Evolutionary conservation across 2,329 filamentous ascomycete genomes (phyloP), one percentile per base, ranked within the genome.

Genomic region (Penicillium sp.): DNA sequence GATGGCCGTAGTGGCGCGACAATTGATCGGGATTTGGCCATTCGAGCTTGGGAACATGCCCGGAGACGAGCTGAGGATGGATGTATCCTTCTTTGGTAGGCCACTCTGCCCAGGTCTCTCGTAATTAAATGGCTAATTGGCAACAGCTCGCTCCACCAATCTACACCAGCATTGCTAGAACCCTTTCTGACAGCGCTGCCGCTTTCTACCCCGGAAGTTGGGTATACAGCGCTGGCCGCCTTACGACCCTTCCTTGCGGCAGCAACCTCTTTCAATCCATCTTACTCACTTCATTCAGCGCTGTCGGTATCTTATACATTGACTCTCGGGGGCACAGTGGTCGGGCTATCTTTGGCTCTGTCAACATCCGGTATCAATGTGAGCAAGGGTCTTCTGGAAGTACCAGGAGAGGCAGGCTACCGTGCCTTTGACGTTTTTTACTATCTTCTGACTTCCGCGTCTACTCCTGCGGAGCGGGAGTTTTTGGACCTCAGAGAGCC

Each of bases 381-480:
- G 0, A 78, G 82, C 21, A 86, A 86, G 61, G 95, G 93, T 43
- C 81, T 99, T 11, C 80, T 97, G 16, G 87, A 90, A 55, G 86
- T 99, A 16, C 91, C 95, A 0, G 76, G 87, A 0, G 87, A 96
- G 70, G 71, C 86, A 7, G 95, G 95, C 13, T 92, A 92, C 75
- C 88, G 95, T 61, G 95, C 93, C 3, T 99, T 99, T 67, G 93
- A 99, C 70, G 95, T 96, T 50, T 98, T 99, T 72, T 98, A 99
- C 78, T 98, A 97, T 69, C 85, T 99, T 1, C 83, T 98, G 43
- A 96, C 93, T 0, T 92, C 90, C n/a, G 90, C 91, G 0, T 96
- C 95, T 0, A 95, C 91, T 1, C 87, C 89, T 4, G 88, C 92
- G 1, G 95, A 99, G 77, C 84, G 92, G 55, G 93, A 98, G 71